Evolutionary conservation across 2,329 filamentous ascomycete species (phyloP), one percentile per base, ranked within the genome.

Genomic region (Pseudogymnoascus verrucosus): DNA sequence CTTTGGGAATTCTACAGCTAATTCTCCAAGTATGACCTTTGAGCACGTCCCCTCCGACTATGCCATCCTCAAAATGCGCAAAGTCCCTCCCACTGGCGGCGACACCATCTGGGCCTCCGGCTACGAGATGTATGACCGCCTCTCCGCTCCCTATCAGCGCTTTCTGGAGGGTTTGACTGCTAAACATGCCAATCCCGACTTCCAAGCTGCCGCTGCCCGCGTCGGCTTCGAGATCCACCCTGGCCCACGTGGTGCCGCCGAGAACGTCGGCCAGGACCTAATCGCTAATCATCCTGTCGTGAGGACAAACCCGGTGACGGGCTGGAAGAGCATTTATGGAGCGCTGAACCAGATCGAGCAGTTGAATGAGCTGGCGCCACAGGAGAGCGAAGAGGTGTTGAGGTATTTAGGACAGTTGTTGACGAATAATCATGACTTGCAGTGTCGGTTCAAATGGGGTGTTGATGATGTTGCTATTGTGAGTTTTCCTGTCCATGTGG

Each of bases 261-360:
- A 81, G 67, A 87, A 87, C 69, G 72, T 81, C 2, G 84, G 84
- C 6, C 70, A 70, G 1, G 74, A 79, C 1, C 71, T 87, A 14
- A 74, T 73, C 19, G 78, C 83, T 0, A 73, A 78, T 0, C 84
- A 87, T 67, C 83, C 83, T 0, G 78, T 86, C 0, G 76, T 86
- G 5, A 78, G 84, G 14, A 87, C 84, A 1, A 86, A 88, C 67
- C 84, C 85, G 0, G 84, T 87, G 0, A 87, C 84, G 0, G 84
- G 84, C 0, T 87, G 84, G 84, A 86, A 85, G 74, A 80, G 77
- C 64, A 74, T 85, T 11, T 84, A 57, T 64, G 76, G 74, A 3
- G 72, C 81, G 11, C 79, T 79, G 0, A 72, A 74, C 21, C 76
- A 76, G 62, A 71, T 75, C 0, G 70, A 73, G 60, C 60, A 68